Evolutionary conservation across 2,329 filamentous ascomycete genomes (phyloP), one percentile per base, ranked within the genome.

Genomic region (Phialophora expanda): DNA sequence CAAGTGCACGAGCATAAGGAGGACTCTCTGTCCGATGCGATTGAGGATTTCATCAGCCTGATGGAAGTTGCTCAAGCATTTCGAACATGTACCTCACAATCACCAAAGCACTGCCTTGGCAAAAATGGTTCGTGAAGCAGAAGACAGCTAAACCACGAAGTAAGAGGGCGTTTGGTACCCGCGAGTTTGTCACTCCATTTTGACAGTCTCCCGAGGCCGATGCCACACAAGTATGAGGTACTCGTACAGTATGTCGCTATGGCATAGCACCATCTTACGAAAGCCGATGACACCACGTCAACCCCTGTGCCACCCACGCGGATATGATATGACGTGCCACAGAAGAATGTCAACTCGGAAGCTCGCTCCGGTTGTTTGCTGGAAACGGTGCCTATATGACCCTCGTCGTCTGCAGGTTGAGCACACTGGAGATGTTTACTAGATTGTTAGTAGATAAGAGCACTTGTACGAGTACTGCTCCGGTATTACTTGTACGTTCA

Each of bases 231-330:
- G n/a, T n/a, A n/a, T n/a, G n/a, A n/a, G n/a, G n/a, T n/a, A n/a
- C n/a, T n/a, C n/a, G n/a, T n/a, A n/a, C n/a, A 3, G 17, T 6
- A 53, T 61, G 58, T n/a, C 34, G 20, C 34, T 24, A 22, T 46
- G 60, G 58, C 55, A 58, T 32, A 46, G 59, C 46, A 66, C 32
- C 54, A 34, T 54, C 55, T 20, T 48, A 46, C 26, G 53, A 46
- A 56, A 17, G 34, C n/a, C 53, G 26, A 24, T 65, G 62, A 55
- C 64, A 65, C 65, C 48, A 60, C 64, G 62, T 66, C 67, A 63
- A 67, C 50, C 57, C 57, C 65, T 61, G 61, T 65, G 44, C 62
- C 41, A 59, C 62, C 60, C 67, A 63, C 57, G 60, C 62, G 67
- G 62, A 56, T 46, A 61, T 61, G 41, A 50, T 51, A 46, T 44